These are phyloP conservation scores for Linum trigynum DNA, from an alignment of 345 rosid genomes.

Conservation along the genomic window DNA sequence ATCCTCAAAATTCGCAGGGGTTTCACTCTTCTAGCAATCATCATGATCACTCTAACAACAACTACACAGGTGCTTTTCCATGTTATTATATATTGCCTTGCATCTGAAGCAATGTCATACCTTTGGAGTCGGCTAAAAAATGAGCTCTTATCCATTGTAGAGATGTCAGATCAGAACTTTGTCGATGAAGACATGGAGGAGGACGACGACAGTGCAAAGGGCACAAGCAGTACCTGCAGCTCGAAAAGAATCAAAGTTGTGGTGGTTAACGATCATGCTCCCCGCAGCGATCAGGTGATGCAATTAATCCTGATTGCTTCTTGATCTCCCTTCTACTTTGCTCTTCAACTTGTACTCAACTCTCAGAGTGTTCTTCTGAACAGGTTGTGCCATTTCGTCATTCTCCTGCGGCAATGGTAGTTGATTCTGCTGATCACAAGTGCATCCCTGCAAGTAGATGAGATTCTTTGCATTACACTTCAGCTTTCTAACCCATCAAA, in stretches of 20 bases:
- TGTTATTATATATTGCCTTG: not conserved
- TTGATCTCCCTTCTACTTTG: not conserved
- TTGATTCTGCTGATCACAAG: not conserved
- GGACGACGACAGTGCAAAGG: constrained; percentile 18
- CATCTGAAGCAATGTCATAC: not conserved
- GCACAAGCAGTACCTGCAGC: constrained; percentile 13
- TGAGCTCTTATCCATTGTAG: constrained; percentile 30
- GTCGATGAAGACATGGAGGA: constrained; percentile 35
- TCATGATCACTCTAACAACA: constrained; percentile 23
- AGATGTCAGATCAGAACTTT: constrained; percentile 85
- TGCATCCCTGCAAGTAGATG: constrained; percentile 7
- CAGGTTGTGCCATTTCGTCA: constrained; percentile 21
- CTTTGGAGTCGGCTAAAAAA: not conserved
- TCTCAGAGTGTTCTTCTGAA: not conserved
- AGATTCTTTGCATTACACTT: not conserved
- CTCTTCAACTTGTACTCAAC: not conserved
- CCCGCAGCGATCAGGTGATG: constrained; percentile 35
- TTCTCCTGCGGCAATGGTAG: not conserved
- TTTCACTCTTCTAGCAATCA: constrained; percentile 18
- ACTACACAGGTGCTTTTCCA: constrained; percentile 29
- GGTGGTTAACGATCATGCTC: constrained; percentile 5
- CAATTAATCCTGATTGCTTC: not conserved
- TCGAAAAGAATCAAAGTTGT: constrained; percentile 33
- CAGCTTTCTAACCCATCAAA: too few species aligned
- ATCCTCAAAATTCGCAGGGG: constrained; percentile 15